Percentiles rank a stretch among this genome's conserved stretches.
phyloP scores from a whole-genome alignment of 2,329 filamentous ascomycete species.

The Huntiella omanensis region DNA sequence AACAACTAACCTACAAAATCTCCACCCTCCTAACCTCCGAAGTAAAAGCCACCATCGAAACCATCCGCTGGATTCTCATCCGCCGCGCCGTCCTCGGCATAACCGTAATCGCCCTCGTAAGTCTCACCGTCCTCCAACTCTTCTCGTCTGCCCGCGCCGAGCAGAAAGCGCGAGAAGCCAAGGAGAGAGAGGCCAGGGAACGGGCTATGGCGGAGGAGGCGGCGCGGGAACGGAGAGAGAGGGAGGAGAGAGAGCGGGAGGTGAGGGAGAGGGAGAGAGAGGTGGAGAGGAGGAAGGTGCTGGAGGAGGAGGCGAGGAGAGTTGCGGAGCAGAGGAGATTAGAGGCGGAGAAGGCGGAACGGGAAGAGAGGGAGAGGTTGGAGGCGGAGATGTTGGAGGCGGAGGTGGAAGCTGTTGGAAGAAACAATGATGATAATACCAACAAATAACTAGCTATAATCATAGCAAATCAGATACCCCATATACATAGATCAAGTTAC shows the following conservation, averaged over 20 bases:
- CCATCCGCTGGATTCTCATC: conserved; percentile 68
- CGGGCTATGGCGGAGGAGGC: neutral
- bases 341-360: neutral
- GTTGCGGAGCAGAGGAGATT: neutral
- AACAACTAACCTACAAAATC: conserved; percentile 93
- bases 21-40: conserved; percentile 79
- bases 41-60: conserved; percentile 79
- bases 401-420: neutral
- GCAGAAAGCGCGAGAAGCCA: conserved; percentile 17
- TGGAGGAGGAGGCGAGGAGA: too few relatives aligned
- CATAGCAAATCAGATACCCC: too few relatives aligned
- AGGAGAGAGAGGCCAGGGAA: neutral
- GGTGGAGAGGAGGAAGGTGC: neutral
- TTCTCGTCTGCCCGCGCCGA: conserved; percentile 29
- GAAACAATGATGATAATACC: too few relatives aligned
- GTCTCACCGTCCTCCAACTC: conserved; percentile 40
- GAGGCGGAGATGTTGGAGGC: neutral
- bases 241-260: neutral
- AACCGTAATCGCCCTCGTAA: conserved; percentile 44
- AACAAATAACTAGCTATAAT: too few relatives aligned
- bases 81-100: conserved; percentile 45
- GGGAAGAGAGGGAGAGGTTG: neutral
- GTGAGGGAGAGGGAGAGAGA: neutral
- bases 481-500: too few relatives aligned
- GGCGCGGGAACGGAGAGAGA: neutral